Conservation (phyloP, 345 rosid genomes). For the Iberis pinnata region DNA sequence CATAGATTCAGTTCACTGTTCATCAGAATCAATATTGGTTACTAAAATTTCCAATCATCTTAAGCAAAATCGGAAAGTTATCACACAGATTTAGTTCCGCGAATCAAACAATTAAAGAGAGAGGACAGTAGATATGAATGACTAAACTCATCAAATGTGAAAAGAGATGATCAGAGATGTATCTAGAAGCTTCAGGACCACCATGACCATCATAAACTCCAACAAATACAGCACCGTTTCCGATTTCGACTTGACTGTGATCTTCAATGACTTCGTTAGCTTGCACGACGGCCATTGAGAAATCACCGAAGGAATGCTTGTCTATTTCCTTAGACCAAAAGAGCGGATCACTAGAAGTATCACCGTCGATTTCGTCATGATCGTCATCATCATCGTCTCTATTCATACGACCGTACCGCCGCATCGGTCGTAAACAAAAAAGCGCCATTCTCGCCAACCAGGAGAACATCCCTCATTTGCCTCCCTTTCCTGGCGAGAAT, state of each 20-base stretch:
- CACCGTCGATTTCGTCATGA: slow-evolving; percentile 26
- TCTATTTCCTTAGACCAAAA: slow-evolving; percentile 81
- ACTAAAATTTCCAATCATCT: neutral
- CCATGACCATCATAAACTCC: slow-evolving; percentile 98
- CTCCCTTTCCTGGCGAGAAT: slow-evolving; percentile 4
- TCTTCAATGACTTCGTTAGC: slow-evolving; percentile 85
- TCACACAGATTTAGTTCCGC: neutral
- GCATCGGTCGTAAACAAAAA: slow-evolving; percentile 70
- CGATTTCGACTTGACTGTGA: slow-evolving; percentile 81
- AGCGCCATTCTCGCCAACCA: slow-evolving; percentile 62
- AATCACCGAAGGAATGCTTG: slow-evolving; percentile 68
- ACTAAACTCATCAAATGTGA: slow-evolving; percentile 64
- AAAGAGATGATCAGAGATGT: slow-evolving; percentile 73
- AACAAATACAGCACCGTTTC: slow-evolving; percentile 55
- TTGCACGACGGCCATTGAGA: slow-evolving; percentile 79
- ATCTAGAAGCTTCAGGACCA: slow-evolving; percentile 86
- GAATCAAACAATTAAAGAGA: neutral
- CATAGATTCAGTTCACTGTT: slow-evolving; percentile 23
- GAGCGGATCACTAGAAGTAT: slow-evolving; percentile 38
- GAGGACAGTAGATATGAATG: no score
- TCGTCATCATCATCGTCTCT: slow-evolving; percentile 35
- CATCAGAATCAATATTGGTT: neutral
- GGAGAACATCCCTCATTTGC: slow-evolving; percentile 97
- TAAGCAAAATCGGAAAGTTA: neutral
- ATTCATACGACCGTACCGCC: slow-evolving; percentile 80